Conservation (phyloP, 2,329 filamentous ascomycete species). For the Aspergillus spinulosporus region DNA sequence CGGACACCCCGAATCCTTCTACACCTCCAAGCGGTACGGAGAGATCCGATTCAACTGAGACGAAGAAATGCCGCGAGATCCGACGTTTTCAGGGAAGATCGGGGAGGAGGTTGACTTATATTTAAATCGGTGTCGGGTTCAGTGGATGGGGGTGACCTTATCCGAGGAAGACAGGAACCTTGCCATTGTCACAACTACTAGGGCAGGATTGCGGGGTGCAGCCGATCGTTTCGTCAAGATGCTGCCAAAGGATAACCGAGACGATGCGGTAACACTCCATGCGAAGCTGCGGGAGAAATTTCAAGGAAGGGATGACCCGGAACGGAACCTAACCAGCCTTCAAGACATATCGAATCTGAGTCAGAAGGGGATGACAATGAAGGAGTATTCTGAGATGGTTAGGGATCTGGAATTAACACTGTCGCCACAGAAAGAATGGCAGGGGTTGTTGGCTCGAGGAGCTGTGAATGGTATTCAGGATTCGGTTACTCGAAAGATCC, state of each 20-base stretch:
- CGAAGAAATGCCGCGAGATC: not conserved
- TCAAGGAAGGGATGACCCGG: not conserved
- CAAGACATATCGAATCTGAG: not conserved
- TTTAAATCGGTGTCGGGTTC: not conserved
- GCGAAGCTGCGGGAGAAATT: not conserved
- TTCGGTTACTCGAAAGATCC: not conserved
- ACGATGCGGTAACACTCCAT: not conserved
- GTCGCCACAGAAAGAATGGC: not conserved
- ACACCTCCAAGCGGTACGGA: no score
- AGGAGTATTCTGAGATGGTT: not conserved
- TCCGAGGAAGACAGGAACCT: not conserved
- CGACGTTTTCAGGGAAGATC: not conserved
- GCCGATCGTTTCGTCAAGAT: not conserved
- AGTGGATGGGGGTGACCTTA: not conserved
- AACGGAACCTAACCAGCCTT: not conserved
- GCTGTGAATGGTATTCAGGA: not conserved
- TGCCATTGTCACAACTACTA: not conserved
- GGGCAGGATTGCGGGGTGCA: not conserved
- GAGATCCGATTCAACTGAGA: not conserved
- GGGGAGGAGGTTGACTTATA: not conserved
- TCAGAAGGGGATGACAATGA: not conserved
- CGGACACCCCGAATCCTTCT: no score
- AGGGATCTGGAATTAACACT: not conserved
- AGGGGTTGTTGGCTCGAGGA: not conserved
- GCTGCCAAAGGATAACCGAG: not conserved